These are phyloP conservation scores for Fusarium sp. DNA, from an alignment of 2,329 filamentous ascomycete species.

Conservation along the genomic window DNA sequence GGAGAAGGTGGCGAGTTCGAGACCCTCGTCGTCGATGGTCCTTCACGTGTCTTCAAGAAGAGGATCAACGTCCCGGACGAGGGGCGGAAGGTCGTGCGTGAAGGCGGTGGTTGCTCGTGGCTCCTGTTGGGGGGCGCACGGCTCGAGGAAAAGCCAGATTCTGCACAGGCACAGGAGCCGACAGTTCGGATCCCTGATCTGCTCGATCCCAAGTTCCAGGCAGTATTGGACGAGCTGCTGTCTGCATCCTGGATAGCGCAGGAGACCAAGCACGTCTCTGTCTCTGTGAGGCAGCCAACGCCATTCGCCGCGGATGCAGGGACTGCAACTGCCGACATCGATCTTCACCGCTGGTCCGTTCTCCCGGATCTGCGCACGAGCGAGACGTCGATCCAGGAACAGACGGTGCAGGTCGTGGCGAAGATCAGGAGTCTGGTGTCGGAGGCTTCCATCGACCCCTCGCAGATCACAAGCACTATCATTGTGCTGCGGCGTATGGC, in stretches of 20 bases:
- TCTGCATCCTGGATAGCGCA: slow-evolving; percentile 12
- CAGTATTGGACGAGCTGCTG: slow-evolving; percentile 49
- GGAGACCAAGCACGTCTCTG: slow-evolving; percentile 11
- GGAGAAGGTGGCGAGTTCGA: slow-evolving; percentile 98
- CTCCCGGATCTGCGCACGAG: slow-evolving; percentile 40
- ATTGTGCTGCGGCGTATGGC: slow-evolving; percentile 81
- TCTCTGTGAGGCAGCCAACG: slow-evolving; percentile 1
- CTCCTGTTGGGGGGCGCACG: slow-evolving; percentile 67
- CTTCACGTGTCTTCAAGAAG: slow-evolving; percentile 72
- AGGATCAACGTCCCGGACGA: slow-evolving; percentile 68
- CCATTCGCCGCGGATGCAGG: slow-evolving; percentile 5
- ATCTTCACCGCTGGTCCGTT: slow-evolving; percentile 52
- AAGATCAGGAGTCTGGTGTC: slow-evolving; percentile 55
- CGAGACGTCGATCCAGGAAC: slow-evolving; percentile 52
- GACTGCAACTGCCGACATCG: slow-evolving; percentile 31
- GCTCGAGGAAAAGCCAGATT: slow-evolving; percentile 55
- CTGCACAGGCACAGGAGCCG: slow-evolving; percentile 14
- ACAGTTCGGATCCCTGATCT: slow-evolving; percentile 66
- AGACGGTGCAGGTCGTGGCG: slow-evolving; percentile 58
- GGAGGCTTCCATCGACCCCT: slow-evolving; percentile 41
- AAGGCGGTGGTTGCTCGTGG: slow-evolving; percentile 81
- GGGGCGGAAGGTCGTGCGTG: slow-evolving; percentile 62
- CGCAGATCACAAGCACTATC: slow-evolving; percentile 61
- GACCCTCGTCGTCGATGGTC: slow-evolving; percentile 86
- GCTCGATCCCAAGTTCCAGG: slow-evolving; percentile 68